These are phyloP conservation scores for Trichosporon inkin DNA, from an alignment of 1,284 basidiomycete species.

Conservation along the genomic window DNA sequence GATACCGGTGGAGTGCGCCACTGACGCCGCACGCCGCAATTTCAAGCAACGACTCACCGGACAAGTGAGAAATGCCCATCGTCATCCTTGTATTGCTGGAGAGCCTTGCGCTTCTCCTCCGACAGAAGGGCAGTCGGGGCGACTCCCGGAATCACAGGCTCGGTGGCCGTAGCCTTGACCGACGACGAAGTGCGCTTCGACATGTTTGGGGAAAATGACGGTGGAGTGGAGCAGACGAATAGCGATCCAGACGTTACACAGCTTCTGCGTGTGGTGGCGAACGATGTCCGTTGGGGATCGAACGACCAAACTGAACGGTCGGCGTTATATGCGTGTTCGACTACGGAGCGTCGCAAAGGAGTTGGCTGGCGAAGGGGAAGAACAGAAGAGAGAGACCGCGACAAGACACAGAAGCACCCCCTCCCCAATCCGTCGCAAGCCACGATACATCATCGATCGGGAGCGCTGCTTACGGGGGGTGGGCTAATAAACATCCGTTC, in stretches of 20 bases:
- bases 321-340: neutral
- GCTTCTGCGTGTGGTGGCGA: neutral
- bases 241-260: neutral
- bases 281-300: neutral
- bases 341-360: neutral
- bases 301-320: neutral
- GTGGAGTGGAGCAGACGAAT: slow-evolving; percentile 2
- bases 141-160: neutral
- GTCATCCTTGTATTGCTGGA: slow-evolving; percentile 80
- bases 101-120: slow-evolving; percentile 54
- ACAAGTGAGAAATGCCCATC: slow-evolving; percentile 94
- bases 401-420: neutral
- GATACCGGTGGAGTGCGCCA: neutral
- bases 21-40: neutral
- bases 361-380: neutral
- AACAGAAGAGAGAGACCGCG: neutral
- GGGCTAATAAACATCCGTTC: neutral
- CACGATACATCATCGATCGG: neutral
- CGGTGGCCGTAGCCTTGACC: slow-evolving; percentile 2
- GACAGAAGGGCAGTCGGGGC: slow-evolving; percentile 16
- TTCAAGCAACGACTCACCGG: slow-evolving; percentile 57
- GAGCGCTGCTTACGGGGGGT: neutral
- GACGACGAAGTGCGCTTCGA: slow-evolving; percentile 3
- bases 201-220: neutral
- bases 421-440: neutral